Conservation (phyloP, 2,329 filamentous ascomycete genomes). For the Dactylellina cionopaga region DNA sequence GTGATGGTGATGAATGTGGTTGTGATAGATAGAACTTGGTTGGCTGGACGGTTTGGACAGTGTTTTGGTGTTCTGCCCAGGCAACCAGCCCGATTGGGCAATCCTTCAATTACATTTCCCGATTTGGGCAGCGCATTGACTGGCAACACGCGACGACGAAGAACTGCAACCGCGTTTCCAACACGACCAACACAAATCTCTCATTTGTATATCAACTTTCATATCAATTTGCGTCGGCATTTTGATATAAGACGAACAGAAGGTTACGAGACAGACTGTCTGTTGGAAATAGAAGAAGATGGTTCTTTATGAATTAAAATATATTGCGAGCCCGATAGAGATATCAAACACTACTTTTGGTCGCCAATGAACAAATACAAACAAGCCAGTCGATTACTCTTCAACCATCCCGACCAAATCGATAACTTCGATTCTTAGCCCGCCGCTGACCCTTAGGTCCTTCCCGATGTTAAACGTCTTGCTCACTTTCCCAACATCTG, state of each 20-base stretch:
- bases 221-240: not conserved
- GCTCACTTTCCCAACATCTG: slow-evolving; percentile 32
- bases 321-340: too few species aligned
- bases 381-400: too few species aligned
- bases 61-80: slow-evolving; percentile 39
- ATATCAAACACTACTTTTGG: too few species aligned
- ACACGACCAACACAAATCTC: slow-evolving; percentile 20
- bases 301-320: not conserved
- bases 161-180: slow-evolving; percentile 23
- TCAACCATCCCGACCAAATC: slow-evolving; percentile 12
- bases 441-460: slow-evolving; percentile 30
- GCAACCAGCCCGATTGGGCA: slow-evolving; percentile 43
- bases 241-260: not conserved
- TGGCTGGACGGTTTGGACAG: slow-evolving; percentile 7
- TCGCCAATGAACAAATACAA: too few species aligned
- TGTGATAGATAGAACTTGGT: not conserved
- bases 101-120: slow-evolving; percentile 32
- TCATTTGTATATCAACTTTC: not conserved
- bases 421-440: slow-evolving; percentile 17
- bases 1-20: slow-evolving; percentile 18
- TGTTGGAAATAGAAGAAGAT: not conserved
- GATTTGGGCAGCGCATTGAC: slow-evolving; percentile 13
- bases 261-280: not conserved
- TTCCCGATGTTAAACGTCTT: slow-evolving; percentile 25
- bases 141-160: too few species aligned